Base-by-base conservation (phyloP, 2,329 filamentous ascomycete genomes). In the Verticillium longisporum region DNA sequence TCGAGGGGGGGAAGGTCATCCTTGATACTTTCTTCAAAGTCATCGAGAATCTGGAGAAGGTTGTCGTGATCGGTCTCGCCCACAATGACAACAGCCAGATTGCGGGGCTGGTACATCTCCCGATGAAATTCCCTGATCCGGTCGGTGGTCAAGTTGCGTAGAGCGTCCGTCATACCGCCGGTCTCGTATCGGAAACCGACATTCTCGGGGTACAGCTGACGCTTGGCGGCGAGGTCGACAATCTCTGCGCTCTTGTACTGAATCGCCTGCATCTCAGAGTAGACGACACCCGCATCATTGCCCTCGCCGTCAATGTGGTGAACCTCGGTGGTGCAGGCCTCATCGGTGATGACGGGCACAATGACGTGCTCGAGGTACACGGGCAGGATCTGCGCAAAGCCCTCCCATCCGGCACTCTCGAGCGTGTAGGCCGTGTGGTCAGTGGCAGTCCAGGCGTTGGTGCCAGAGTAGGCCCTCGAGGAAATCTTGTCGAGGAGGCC, bases 41-140 rank as follows among this genome's bases (percentile, higher is more conserved):
- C 80, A 68, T 97, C 91, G 37, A 99, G 77, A 56, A 96, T 92
- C 36, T 88, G 77, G 26, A 98, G 78, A 61, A 99, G 82, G 68
- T 96, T 83, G 0, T 84, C 77, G 70, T 97, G 91, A 70, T 97
- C 87, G 1, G 96, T 86, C 73, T 97, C 92, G 54, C 95, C 95
- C n/a, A 96, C 89, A 62, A 99, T 87, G 32, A 97, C 85, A 33
- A 99, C 78, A 65, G 93, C 96, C 62, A 99, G 79, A 70, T 99
- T 99, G 72, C 93, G 94, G 3, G 95, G 95, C 72, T 98, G 94
- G 71, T 99, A 99, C 94, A 99, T 98, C 65, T 93, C 90, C 64
- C 88, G 88, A 74, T 99, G 95, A 69, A 98, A 99, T 62, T 88
- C 86, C n/a, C 95, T 88, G 66, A 99, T 99, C 45, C 92, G 88